phyloP scores from a whole-genome alignment of 202 grass and related monocot species.

The Setaria viridis region DNA sequence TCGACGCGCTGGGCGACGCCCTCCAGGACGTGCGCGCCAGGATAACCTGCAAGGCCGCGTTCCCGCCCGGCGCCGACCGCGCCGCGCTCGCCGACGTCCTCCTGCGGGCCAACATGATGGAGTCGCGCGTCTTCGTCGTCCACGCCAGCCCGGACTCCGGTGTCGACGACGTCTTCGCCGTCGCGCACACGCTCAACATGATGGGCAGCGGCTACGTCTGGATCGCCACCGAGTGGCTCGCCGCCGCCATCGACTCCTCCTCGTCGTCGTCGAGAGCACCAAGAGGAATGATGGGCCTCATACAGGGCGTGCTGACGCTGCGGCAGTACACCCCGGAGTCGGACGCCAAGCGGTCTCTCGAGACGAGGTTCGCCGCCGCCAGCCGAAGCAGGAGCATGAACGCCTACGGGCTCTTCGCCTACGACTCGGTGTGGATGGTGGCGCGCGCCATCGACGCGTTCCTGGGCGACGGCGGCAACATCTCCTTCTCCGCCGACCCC shows the following conservation, averaged over 20 bases:
- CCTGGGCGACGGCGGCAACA: conserved; percentile 39
- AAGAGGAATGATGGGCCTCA: not conserved
- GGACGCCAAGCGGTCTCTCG: conserved; percentile 50
- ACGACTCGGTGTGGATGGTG: conserved; percentile 65
- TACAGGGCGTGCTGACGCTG: conserved; percentile 63
- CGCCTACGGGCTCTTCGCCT: conserved; percentile 62
- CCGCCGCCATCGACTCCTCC: conserved; percentile 48
- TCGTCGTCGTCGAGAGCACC: too few species aligned
- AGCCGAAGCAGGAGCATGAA: conserved; percentile 34
- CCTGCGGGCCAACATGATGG: conserved; percentile 42
- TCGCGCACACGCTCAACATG: conserved; percentile 55
- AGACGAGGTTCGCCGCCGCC: conserved; percentile 34
- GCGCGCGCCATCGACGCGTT: conserved; percentile 67
- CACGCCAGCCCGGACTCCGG: conserved; percentile 74
- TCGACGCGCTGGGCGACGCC: conserved; percentile 58
- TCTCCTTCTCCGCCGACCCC: conserved; percentile 62
- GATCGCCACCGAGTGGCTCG: conserved; percentile 78
- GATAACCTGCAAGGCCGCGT: conserved; percentile 53
- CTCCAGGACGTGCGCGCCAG: conserved; percentile 42
- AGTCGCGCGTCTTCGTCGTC: conserved; percentile 69
- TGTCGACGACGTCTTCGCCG: conserved; percentile 50
- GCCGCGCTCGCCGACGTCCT: conserved; percentile 50
- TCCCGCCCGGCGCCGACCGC: conserved; percentile 44
- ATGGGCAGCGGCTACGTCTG: conserved; percentile 62
- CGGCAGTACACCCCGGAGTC: conserved; percentile 65